phyloP scores from a whole-genome alignment of 139 green algal genomes.

The Asterochloris erici region DNA sequence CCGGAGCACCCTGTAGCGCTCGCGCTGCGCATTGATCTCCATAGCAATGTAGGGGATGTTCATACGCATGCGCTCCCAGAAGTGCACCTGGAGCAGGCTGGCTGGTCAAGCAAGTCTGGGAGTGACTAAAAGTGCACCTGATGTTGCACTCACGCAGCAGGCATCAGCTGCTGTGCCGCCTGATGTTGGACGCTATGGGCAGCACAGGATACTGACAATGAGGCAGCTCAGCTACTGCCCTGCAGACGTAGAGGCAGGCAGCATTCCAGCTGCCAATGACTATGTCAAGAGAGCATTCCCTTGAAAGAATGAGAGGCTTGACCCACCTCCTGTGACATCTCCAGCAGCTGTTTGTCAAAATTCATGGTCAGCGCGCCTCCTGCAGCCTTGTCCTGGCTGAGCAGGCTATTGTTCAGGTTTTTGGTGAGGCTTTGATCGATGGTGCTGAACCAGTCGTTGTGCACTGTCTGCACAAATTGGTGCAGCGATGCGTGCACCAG shows the following conservation, averaged over 20 bases:
- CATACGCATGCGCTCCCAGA: constrained; percentile 83
- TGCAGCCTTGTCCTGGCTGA: constrained; percentile 60
- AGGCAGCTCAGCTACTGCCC: too few relatives aligned
- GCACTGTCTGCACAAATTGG: constrained; percentile 73
- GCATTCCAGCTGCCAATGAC: too few relatives aligned
- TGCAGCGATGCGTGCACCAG: constrained; percentile 68
- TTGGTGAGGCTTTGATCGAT: constrained; percentile 53
- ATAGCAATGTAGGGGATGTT: constrained; percentile 78
- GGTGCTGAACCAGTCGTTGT: constrained; percentile 76
- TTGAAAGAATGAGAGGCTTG: too few relatives aligned
- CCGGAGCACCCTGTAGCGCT: constrained; percentile 78
- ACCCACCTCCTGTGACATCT: constrained; percentile 10
- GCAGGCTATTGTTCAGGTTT: constrained; percentile 64
- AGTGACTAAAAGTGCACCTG: background rate
- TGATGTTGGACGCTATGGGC: too few relatives aligned
- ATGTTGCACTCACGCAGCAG: background rate
- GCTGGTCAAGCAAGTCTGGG: background rate
- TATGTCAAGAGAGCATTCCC: too few relatives aligned
- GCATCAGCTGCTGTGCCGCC: too few relatives aligned
- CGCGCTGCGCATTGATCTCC: constrained; percentile 78
- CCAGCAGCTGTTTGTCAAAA: constrained; percentile 69
- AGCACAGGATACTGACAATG: too few relatives aligned
- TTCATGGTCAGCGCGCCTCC: constrained; percentile 73
- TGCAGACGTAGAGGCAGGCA: too few relatives aligned
- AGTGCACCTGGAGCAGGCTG: constrained; percentile 48